A percentile compares a stretch with the other conserved stretches of the same genome.
These are phyloP conservation scores for Penicillium brevicompactum DNA, from an alignment of 2,329 filamentous ascomycete genomes.

Conservation along the genomic window DNA sequence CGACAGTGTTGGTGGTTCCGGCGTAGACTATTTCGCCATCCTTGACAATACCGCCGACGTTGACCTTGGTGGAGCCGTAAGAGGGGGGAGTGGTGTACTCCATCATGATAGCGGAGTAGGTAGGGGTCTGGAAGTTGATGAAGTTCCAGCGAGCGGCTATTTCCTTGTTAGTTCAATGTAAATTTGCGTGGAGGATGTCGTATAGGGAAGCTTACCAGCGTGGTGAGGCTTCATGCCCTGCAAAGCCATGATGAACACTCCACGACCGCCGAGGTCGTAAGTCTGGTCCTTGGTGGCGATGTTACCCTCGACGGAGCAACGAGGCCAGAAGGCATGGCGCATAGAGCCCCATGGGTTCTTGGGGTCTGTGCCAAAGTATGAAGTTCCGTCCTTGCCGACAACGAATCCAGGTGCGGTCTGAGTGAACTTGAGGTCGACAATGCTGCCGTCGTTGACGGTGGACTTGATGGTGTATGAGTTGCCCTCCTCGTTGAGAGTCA, in stretches of 20 bases:
- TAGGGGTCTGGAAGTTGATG: constrained; percentile 83
- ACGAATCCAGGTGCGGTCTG: constrained; percentile 78
- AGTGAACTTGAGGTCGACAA: constrained; percentile 84
- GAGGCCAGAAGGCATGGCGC: constrained; percentile 92
- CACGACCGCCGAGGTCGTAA: constrained; percentile 78
- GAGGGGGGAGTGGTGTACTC: constrained; percentile 92
- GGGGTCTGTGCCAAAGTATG: constrained; percentile 83
- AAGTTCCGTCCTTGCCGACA: constrained; percentile 79
- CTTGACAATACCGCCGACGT: constrained; percentile 78
- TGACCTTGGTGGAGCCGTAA: constrained; percentile 82
- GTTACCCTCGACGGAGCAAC: constrained; percentile 77
- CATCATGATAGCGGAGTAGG: constrained; percentile 89
- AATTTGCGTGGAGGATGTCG: neutral
- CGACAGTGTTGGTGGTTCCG: constrained; percentile 64
- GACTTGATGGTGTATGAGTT: constrained; percentile 87
- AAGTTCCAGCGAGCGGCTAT: constrained; percentile 88
- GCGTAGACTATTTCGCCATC: constrained; percentile 79
- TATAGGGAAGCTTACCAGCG: constrained; percentile 58
- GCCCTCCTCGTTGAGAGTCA: constrained; percentile 85
- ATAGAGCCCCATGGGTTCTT: constrained; percentile 87
- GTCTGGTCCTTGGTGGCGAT: constrained; percentile 81
- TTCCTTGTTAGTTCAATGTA: neutral
- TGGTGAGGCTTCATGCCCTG: constrained; percentile 99
- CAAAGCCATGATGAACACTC: constrained; percentile 78
- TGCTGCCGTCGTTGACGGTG: constrained; percentile 73